phyloP scores from a whole-genome alignment of 2,329 filamentous ascomycete species.

The Pseudogymnoascus sp. region DNA sequence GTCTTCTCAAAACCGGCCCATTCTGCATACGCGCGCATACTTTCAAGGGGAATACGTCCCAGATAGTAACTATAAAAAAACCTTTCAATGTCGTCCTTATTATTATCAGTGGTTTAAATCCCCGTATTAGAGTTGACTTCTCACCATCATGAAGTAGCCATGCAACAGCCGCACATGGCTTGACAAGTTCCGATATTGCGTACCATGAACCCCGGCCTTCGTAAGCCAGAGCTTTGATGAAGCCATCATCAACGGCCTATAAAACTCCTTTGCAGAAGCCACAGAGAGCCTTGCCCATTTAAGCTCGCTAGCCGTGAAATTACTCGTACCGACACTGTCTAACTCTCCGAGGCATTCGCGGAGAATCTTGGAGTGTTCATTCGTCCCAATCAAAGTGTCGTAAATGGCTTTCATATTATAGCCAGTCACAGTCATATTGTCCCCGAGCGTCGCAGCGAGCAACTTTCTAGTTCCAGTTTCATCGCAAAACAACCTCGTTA shows the following conservation, averaged over 20 bases:
- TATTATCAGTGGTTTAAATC: neutral
- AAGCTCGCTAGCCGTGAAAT: neutral
- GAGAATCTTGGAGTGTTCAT: neutral
- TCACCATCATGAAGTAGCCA: neutral
- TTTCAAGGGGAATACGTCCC: neutral
- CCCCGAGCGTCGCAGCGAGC: neutral
- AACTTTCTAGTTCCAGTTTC: neutral
- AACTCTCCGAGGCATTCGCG: neutral
- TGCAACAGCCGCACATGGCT: neutral
- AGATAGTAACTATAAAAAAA: neutral
- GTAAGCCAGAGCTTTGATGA: neutral
- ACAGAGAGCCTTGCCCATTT: neutral
- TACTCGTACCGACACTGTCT: neutral
- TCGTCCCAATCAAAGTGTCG: neutral
- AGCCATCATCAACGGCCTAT: neutral
- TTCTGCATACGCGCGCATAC: neutral
- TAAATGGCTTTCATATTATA: neutral
- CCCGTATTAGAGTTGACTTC: neutral
- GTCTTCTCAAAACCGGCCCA: neutral
- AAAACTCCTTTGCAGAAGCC: neutral
- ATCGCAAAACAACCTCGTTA: neutral
- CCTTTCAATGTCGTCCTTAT: neutral
- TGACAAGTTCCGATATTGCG: no score
- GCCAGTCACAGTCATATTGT: no score
- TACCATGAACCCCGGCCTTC: neutral